phyloP scores from a whole-genome alignment of 768 basidiomycete genomes.

The Crucibulum laeve region DNA sequence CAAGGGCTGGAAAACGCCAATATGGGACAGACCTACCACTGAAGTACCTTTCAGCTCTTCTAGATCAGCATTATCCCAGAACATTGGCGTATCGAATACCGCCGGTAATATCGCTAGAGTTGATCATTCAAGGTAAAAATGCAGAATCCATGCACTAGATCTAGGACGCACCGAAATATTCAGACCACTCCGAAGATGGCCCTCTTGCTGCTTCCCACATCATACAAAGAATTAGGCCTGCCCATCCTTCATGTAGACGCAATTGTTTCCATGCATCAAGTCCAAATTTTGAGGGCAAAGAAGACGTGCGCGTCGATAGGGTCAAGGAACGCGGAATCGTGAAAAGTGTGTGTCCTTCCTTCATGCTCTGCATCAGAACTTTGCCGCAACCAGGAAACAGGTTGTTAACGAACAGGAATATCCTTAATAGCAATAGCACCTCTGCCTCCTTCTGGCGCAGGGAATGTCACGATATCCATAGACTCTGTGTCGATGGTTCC shows the following conservation, averaged over 20 bases:
- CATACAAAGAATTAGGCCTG: slow-evolving; percentile 85
- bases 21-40: slow-evolving; percentile 66
- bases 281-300: slow-evolving; percentile 58
- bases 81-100: slow-evolving; percentile 88
- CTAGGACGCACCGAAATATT: slow-evolving; percentile 59
- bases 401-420: slow-evolving; percentile 49
- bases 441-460: slow-evolving; percentile 54
- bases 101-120: slow-evolving; percentile 59
- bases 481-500: slow-evolving; percentile 43
- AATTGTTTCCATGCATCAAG: slow-evolving; percentile 57
- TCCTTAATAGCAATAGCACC: slow-evolving; percentile 73
- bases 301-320: slow-evolving; percentile 75
- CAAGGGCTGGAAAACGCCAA: background rate
- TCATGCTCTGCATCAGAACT: slow-evolving; percentile 2
- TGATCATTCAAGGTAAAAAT: slow-evolving; percentile 1
- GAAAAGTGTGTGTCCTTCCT: slow-evolving; percentile 79
- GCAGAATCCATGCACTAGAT: too few relatives aligned
- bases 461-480: slow-evolving; percentile 43
- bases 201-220: slow-evolving; percentile 88
- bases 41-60: slow-evolving; percentile 75
- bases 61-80: slow-evolving; percentile 78
- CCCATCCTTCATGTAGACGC: slow-evolving; percentile 72
- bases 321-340: slow-evolving; percentile 74
- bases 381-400: background rate
- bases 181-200: slow-evolving; percentile 57